Base-by-base conservation (phyloP, 768 basidiomycete species). In the Leccinum imitatum region DNA sequence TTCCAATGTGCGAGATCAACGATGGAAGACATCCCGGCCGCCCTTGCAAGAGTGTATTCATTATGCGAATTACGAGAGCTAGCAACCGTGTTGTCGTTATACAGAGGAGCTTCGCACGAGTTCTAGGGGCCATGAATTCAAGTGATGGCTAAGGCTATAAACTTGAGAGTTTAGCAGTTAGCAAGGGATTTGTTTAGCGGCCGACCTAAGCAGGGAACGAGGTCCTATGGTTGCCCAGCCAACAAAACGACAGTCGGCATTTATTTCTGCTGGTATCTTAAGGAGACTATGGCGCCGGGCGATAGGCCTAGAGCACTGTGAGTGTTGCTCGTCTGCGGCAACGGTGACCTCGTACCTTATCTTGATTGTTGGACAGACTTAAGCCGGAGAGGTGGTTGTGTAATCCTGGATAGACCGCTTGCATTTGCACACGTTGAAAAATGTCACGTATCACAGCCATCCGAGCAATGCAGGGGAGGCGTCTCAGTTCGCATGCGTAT, bases 251-350 rank as follows among this genome's bases (percentile, higher is more conserved):
- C 2, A 19, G 9, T 8, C 19, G 19, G n/a, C 54, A 54, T 1
- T 62, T 57, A 13, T 56, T 46, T 59, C 23, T 63, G 39, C 54
- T 56, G 15, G 1, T 59, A n/a, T 63, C 54, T 8, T 19, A 54
- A 1, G 54, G 56, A 10, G 6, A 30, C 8, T 21, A 33, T 19
- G 17, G 10, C 2, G 1, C 11, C 5, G 6, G 11, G 31, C 31
- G 35, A 35, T 14, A 27, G 23, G n/a, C 46, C 11, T 23, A 41
- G 41, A 46, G 55, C 31, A 54, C 61, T 0, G 47, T 56, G 6
- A 35, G 17, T 39, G 39, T 17, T 58, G 7, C 57, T 50, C 47
- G 41, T 66, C 11, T 56, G 58, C 14, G 9, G n/a, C n/a, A 51
- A 54, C 3, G 65, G 35, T 10, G 41, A 53, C 15, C 39, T 53